Percentiles rank a stretch among this genome's conserved stretches.
phyloP scores from a whole-genome alignment of 1,284 basidiomycete species.

The Volvariella surrecta region DNA sequence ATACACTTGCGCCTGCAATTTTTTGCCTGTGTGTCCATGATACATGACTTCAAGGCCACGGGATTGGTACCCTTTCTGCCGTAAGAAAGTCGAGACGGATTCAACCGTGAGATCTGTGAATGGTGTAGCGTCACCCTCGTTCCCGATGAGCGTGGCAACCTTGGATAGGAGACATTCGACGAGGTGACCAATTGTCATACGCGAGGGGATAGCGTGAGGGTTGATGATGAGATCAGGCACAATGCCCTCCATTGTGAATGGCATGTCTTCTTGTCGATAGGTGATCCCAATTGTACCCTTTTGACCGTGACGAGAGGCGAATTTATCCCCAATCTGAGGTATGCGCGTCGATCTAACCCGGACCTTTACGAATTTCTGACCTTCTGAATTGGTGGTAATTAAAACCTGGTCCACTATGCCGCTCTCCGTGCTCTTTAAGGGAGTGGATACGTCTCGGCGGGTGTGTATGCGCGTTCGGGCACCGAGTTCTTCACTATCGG shows the following conservation, averaged over 20 bases:
- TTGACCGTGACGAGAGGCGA: conserved; percentile 98
- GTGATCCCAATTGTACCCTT: conserved; percentile 99
- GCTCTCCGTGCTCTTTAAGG: conserved; percentile 95
- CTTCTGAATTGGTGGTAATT: conserved; percentile 93
- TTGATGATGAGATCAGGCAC: conserved; percentile 98
- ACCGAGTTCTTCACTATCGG: conserved; percentile 95
- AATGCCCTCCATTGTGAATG: conserved; percentile 94
- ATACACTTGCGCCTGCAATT: conserved; percentile 97
- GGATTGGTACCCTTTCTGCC: conserved; percentile 87
- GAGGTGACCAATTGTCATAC: conserved; percentile 99
- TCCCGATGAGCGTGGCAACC: conserved; percentile 91
- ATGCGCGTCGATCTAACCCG: conserved; percentile 93
- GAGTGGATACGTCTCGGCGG: conserved; percentile 91
- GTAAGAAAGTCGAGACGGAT: conserved; percentile 79
- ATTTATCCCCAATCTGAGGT: conserved; percentile 98
- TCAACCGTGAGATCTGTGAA: conserved; percentile 99
- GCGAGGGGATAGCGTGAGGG: conserved; percentile 98
- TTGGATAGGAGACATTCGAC: conserved; percentile 98
- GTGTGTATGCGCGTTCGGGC: conserved; percentile 90
- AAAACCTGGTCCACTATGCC: conserved; percentile 98
- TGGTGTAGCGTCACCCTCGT: conserved; percentile 97
- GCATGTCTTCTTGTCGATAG: conserved; percentile 99
- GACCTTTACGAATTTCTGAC: conserved; percentile 98
- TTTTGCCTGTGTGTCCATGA: conserved; percentile 95
- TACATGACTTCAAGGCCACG: conserved; percentile 98